These are phyloP conservation scores for Marasmius tenuissimus DNA, from an alignment of 1,284 basidiomycete species.

Conservation along the genomic window DNA sequence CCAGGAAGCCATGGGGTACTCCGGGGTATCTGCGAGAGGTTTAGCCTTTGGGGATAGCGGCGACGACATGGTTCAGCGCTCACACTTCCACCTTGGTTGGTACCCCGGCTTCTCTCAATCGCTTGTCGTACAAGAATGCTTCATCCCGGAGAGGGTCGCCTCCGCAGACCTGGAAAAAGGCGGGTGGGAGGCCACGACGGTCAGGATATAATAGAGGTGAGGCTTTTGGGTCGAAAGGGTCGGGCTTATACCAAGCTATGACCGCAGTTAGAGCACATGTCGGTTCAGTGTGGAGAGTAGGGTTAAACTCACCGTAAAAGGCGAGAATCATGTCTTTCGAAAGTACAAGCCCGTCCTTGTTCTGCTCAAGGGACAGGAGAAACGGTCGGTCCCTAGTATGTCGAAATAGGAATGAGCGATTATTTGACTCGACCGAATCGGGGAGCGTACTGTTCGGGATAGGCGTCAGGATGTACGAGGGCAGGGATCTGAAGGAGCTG, in stretches of 20 bases:
- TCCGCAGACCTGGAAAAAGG: slow-evolving; percentile 11
- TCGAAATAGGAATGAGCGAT: background rate
- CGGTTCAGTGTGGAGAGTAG: too few species aligned
- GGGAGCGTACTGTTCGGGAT: slow-evolving; percentile 11
- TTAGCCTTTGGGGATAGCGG: background rate
- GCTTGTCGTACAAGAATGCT: slow-evolving; percentile 12
- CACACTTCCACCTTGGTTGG: slow-evolving; percentile 1
- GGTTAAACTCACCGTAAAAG: background rate
- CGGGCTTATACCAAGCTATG: background rate
- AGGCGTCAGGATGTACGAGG: slow-evolving; percentile 2
- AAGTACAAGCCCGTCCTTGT: slow-evolving; percentile 10
- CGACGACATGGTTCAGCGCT: background rate
- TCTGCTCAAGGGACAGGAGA: slow-evolving; percentile 11
- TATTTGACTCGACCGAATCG: background rate
- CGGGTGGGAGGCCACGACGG: slow-evolving; percentile 8
- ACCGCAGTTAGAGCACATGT: background rate
- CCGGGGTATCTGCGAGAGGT: background rate
- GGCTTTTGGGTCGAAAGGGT: slow-evolving; percentile 3
- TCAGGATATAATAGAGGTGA: slow-evolving; percentile 9
- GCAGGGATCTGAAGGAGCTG: slow-evolving; percentile 10
- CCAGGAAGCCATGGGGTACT: background rate
- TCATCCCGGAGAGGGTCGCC: slow-evolving; percentile 14
- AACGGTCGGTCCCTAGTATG: slow-evolving; percentile 6
- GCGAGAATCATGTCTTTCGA: background rate
- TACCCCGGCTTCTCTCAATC: slow-evolving; percentile 6